Evolutionary conservation across 148 eudicot species (phyloP), one percentile per base, ranked within the genome.

Genomic region (Euryodendron excelsum): DNA sequence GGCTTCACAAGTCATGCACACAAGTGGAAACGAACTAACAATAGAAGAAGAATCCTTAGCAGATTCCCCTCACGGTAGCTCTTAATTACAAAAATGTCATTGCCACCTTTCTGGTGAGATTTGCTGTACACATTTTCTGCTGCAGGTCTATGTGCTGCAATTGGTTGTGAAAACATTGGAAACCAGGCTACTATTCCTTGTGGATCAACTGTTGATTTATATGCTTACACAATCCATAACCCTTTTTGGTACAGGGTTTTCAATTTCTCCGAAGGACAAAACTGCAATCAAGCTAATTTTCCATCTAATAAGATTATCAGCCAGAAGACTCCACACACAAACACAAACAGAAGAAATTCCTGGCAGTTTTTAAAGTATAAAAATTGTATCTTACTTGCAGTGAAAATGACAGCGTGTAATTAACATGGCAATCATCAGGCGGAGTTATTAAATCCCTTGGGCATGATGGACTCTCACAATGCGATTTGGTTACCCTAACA

Each of bases 341-440:
- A 34, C 56, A 44, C 4, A 50, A 80, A 64, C 4, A 20, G 44
- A 73, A 31, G 44, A 73, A 45, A n/a, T 5, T 65, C 36, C 39
- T 18, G 10, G 66, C 25, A 80, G 9, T 25, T 50, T 39, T 37
- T 53, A 30, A 74, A 80, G 11, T 37, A 7, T 55, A 41, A 44
- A 25, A 60, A 21, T 44, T 11, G 34, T n/a, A 37, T 62, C 91
- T 86, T 89, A 93, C 97, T 85, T 93, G 95, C 70, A 93, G 84
- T 59, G 97, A 89, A 82, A 89, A 93, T 50, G 97, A 88, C 68
- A 85, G 79, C 14, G 97, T 93, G 68, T 89, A 88, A 81, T 93
- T 93, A 74, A 91, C 92, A 85, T 90, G 97, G 80, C 97, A 93
- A 80, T 93, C 97, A 84, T 93, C 97, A 30, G 97, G 91, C 36